Evolutionary conservation across 306 rosid genomes (phyloP).

Genomic region (Albizia julibrissin): DNA sequence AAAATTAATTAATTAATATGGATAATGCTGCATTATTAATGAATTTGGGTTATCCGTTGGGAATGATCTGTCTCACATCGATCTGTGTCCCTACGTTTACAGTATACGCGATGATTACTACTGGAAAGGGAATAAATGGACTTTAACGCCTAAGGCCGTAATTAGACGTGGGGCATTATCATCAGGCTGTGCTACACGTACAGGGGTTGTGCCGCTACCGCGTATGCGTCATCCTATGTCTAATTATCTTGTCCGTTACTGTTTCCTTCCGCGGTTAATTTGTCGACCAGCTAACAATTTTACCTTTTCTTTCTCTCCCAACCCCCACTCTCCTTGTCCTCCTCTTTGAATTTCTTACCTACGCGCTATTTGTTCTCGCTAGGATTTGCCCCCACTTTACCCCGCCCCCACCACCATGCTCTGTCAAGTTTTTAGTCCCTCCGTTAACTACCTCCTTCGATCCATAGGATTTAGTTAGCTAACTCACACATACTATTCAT

Average conservation of each 20-base stretch:
- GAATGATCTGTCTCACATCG: constrained; percentile 7
- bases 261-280: background rate
- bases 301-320: background rate
- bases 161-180: background rate
- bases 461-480: too few relatives aligned
- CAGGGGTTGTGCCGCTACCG: background rate
- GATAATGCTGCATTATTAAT: background rate
- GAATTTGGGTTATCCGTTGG: background rate
- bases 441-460: too few relatives aligned
- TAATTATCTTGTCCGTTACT: background rate
- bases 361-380: background rate
- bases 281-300: background rate
- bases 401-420: background rate
- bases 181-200: too few relatives aligned
- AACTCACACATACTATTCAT: background rate
- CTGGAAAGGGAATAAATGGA: background rate
- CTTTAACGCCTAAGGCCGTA: background rate
- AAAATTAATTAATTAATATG: background rate
- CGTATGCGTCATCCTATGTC: background rate
- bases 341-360: too few relatives aligned
- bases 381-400: background rate
- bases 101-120: background rate
- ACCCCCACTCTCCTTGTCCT: background rate
- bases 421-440: too few relatives aligned
- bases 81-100: background rate